Percentiles rank a stretch among this genome's conserved stretches.
phyloP scores from a whole-genome alignment of 1,139 yeast genomes.

The Pichia kudriavzevii region DNA sequence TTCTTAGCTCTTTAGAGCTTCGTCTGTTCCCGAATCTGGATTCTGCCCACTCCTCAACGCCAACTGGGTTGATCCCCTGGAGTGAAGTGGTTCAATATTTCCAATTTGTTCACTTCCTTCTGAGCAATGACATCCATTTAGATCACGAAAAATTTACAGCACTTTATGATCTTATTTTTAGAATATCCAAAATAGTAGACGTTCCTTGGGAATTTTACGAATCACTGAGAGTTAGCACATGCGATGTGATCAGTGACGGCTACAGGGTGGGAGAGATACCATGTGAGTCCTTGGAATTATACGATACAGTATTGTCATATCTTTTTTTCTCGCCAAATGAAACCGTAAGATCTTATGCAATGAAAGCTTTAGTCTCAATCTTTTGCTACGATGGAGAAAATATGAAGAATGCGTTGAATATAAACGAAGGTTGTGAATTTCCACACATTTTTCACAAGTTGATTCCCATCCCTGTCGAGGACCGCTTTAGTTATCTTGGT shows the following conservation, averaged over 20 bases:
- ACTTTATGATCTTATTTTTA: background rate
- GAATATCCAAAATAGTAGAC: background rate
- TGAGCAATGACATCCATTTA: background rate
- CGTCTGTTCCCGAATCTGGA: background rate
- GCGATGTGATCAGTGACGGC: background rate
- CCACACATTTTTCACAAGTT: too few relatives aligned
- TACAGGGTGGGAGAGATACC: slow-evolving; percentile 1
- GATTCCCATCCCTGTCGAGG: too few relatives aligned
- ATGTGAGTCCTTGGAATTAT: slow-evolving; percentile 3
- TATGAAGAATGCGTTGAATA: too few relatives aligned
- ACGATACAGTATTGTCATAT: slow-evolving; percentile 2
- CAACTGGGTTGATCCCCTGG: background rate
- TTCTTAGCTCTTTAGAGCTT: background rate
- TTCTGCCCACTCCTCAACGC: background rate
- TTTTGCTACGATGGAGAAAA: background rate
- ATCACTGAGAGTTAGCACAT: background rate
- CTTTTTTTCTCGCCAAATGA: slow-evolving; percentile 1
- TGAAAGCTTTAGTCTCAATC: background rate
- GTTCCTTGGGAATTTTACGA: slow-evolving; percentile 1
- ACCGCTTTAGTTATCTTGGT: too few relatives aligned
- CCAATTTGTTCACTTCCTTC: background rate
- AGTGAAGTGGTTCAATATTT: background rate
- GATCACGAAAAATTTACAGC: background rate
- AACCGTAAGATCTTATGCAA: background rate
- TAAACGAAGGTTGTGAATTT: too few relatives aligned